phyloP scores from a whole-genome alignment of 805 yeast species.

The Barnettozyma populi region DNA sequence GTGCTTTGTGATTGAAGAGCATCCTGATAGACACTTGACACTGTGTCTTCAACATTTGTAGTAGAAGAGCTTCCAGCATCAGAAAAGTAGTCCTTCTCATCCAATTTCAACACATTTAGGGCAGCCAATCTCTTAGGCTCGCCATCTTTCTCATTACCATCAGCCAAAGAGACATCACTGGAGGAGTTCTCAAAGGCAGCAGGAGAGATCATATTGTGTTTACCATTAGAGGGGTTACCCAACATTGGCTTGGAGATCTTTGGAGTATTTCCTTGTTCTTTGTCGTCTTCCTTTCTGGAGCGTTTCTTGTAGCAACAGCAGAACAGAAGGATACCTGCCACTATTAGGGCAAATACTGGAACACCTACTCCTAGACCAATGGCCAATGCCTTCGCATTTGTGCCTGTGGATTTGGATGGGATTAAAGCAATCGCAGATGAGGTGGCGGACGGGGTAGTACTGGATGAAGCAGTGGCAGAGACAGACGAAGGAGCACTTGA shows the following conservation, averaged over 20 bases:
- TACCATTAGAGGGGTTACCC: slow-evolving; percentile 32
- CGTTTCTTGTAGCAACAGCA: slow-evolving; percentile 51
- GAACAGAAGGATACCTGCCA: slow-evolving; percentile 44
- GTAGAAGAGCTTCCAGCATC: slow-evolving; percentile 44
- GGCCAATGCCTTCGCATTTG: slow-evolving; percentile 56
- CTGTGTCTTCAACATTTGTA: slow-evolving; percentile 41
- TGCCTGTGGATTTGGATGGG: slow-evolving; percentile 7
- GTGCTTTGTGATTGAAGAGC: slow-evolving; percentile 35
- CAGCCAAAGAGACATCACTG: slow-evolving; percentile 29
- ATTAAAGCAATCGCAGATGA: slow-evolving; percentile 15
- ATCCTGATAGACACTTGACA: slow-evolving; percentile 32
- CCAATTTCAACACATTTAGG: slow-evolving; percentile 46
- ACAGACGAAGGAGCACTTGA: slow-evolving; percentile 24
- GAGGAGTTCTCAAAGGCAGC: slow-evolving; percentile 18
- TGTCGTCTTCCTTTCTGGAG: slow-evolving; percentile 26
- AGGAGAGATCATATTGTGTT: slow-evolving; percentile 26
- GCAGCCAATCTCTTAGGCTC: slow-evolving; percentile 39
- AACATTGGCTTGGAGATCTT: slow-evolving; percentile 36
- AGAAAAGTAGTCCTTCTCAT: slow-evolving; percentile 29
- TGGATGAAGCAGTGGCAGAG: slow-evolving; percentile 20
- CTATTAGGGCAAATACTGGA: slow-evolving; percentile 50
- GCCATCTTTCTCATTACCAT: slow-evolving; percentile 23
- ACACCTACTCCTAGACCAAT: slow-evolving; percentile 88
- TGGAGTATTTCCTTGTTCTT: slow-evolving; percentile 26
- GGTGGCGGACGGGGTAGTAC: slow-evolving; percentile 5